A percentile compares a stretch with the other conserved stretches of the same genome.
Evolutionary conservation across 225 moss, liverwort and hornwort genomes (phyloP).

Genomic region (Pseudisothecium myosuroides): DNA sequence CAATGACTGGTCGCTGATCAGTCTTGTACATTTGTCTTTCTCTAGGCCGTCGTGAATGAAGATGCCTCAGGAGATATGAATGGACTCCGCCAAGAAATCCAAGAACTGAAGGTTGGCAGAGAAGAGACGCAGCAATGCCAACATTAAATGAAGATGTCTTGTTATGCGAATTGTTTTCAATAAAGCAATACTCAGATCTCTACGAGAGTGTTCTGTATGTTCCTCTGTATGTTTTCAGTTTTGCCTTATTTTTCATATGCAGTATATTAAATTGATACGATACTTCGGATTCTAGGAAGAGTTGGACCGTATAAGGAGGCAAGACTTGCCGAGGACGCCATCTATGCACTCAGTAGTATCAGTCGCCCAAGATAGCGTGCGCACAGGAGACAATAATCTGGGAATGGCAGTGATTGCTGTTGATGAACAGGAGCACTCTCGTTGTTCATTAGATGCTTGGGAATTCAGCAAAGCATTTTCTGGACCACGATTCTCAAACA

Average conservation of each 20-base stretch:
- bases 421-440: slow-evolving; percentile 24
- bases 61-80: slow-evolving; percentile 57
- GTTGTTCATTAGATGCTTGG: slow-evolving; percentile 42
- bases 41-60: slow-evolving; percentile 54
- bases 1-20: not conserved
- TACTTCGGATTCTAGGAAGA: slow-evolving; percentile 43
- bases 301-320: slow-evolving; percentile 67
- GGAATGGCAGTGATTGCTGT: slow-evolving; percentile 30
- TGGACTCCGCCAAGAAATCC: slow-evolving; percentile 54
- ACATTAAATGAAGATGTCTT: not conserved
- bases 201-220: not conserved
- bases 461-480: slow-evolving; percentile 26
- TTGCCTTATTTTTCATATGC: not conserved
- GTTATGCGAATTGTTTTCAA: not conserved
- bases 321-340: slow-evolving; percentile 48
- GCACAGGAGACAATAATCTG: slow-evolving; percentile 11
- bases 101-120: slow-evolving; percentile 45
- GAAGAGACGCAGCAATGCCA: not conserved
- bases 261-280: not conserved
- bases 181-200: not conserved
- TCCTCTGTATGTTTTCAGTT: not conserved
- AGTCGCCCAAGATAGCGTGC: slow-evolving; percentile 8
- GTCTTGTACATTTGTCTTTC: not conserved
- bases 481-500: slow-evolving; percentile 26
- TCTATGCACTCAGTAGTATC: slow-evolving; percentile 18